These are phyloP conservation scores for Phalaenopsis equestris DNA, from an alignment of 106 monocot genomes.

Conservation along the genomic window DNA sequence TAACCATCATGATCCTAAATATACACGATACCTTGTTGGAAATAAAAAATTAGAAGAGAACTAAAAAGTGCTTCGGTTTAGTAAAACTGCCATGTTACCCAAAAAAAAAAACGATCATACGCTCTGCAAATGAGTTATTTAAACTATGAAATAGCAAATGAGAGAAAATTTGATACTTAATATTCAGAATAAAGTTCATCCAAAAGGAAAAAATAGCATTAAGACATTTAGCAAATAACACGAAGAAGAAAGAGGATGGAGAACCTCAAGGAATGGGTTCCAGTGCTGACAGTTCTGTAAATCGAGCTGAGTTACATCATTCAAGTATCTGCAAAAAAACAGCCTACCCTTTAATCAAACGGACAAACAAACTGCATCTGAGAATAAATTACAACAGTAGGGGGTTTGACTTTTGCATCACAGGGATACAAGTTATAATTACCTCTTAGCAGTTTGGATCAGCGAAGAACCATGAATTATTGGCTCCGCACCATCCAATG, in stretches of 20 bases:
- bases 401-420: background rate
- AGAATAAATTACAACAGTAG: background rate
- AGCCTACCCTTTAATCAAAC: background rate
- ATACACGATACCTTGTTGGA: too few relatives aligned
- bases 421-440: background rate
- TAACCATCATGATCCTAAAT: too few relatives aligned
- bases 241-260: background rate
- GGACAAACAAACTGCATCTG: background rate
- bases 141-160: background rate
- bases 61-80: too few relatives aligned
- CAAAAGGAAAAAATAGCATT: background rate
- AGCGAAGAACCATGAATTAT: constrained; percentile 49
- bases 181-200: background rate
- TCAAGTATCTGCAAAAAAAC: constrained; percentile 48
- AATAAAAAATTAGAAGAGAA: too few relatives aligned
- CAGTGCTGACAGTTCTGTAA: constrained; percentile 68
- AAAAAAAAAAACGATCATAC: too few relatives aligned
- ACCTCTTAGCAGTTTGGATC: constrained; percentile 78
- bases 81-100: too few relatives aligned
- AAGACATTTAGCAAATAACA: background rate
- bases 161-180: background rate
- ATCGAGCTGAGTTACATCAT: constrained; percentile 70
- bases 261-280: constrained; percentile 96
- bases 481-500: constrained; percentile 76
- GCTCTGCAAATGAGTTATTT: too few relatives aligned